A percentile compares a stretch with the other conserved stretches of the same genome.
Evolutionary conservation across 73 alveolate species (phyloP).

Genomic region (Tetrahymena borealis): DNA sequence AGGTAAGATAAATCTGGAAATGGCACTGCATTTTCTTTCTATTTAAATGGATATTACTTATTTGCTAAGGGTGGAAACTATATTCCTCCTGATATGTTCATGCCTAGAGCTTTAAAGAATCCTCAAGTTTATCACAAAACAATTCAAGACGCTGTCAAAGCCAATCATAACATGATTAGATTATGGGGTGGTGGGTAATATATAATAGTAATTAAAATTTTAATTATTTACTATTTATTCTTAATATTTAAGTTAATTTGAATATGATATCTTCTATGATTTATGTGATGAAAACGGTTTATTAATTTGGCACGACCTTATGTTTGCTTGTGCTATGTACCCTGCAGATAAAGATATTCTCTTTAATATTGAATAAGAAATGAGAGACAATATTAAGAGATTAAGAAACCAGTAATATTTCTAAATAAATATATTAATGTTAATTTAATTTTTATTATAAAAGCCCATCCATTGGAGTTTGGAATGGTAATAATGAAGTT

Average conservation of each 20-base stretch:
- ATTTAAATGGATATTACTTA: constrained; percentile 63
- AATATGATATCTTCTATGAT: constrained; percentile 81
- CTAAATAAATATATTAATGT: constrained; percentile 10
- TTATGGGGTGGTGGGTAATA: constrained; percentile 84
- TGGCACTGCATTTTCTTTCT: constrained; percentile 55
- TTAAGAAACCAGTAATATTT: constrained; percentile 63
- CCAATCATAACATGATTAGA: constrained; percentile 72
- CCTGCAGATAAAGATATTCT: constrained; percentile 71
- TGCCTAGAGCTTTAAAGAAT: constrained; percentile 68
- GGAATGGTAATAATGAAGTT: constrained; percentile 71
- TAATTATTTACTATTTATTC: not conserved
- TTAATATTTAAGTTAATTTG: constrained; percentile 50
- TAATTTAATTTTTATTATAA: not conserved
- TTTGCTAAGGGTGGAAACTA: constrained; percentile 83
- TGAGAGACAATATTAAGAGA: constrained; percentile 71
- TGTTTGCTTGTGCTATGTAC: constrained; percentile 86
- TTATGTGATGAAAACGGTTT: constrained; percentile 78
- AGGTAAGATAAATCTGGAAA: constrained; percentile 57
- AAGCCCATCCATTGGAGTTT: constrained; percentile 33
- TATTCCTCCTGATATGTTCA: constrained; percentile 85
- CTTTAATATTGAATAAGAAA: constrained; percentile 64
- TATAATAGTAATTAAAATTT: not conserved
- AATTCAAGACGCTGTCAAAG: constrained; percentile 65
- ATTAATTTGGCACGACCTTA: constrained; percentile 79
- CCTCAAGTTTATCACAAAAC: constrained; percentile 63